These are phyloP conservation scores for Penicillium sp. DNA, from an alignment of 2,329 filamentous ascomycete genomes.

Conservation along the genomic window DNA sequence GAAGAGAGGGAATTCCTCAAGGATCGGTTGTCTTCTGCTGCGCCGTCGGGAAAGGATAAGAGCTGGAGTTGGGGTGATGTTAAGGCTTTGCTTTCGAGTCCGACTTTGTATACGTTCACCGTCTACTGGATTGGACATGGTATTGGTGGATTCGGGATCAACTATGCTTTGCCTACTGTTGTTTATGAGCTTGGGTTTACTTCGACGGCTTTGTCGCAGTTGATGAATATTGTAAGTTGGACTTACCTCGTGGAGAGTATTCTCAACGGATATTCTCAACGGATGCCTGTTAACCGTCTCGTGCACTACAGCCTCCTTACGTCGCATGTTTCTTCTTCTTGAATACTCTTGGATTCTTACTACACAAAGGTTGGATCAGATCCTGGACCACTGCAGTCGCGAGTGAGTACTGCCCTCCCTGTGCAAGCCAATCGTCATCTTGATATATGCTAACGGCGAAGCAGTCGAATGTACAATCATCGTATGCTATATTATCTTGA, in stretches of 20 bases:
- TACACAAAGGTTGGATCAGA: conserved; percentile 37
- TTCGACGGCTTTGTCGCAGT: conserved; percentile 41
- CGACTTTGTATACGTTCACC: conserved; percentile 39
- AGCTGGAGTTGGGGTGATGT: conserved; percentile 35
- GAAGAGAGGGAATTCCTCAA: conserved; percentile 27
- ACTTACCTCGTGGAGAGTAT: background rate
- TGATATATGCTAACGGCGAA: conserved; percentile 10
- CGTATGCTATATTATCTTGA: conserved; percentile 41
- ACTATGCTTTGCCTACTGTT: conserved; percentile 43
- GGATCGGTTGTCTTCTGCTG: conserved; percentile 26
- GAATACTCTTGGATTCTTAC: conserved; percentile 33
- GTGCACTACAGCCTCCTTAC: conserved; percentile 34
- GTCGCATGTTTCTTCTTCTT: conserved; percentile 40
- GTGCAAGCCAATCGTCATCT: background rate
- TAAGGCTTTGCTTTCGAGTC: conserved; percentile 32
- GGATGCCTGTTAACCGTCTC: background rate
- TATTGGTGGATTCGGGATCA: conserved; percentile 44
- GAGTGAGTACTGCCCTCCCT: conserved; percentile 28
- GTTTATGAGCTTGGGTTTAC: conserved; percentile 46
- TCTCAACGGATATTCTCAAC: too few relatives aligned
- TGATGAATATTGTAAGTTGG: conserved; percentile 42
- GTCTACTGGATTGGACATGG: conserved; percentile 44
- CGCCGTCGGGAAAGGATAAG: conserved; percentile 31
- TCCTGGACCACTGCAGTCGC: conserved; percentile 41
- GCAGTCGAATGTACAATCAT: conserved; percentile 37